Conservation (phyloP, 805 yeast genomes). For the Torulaspora gathmanii region DNA sequence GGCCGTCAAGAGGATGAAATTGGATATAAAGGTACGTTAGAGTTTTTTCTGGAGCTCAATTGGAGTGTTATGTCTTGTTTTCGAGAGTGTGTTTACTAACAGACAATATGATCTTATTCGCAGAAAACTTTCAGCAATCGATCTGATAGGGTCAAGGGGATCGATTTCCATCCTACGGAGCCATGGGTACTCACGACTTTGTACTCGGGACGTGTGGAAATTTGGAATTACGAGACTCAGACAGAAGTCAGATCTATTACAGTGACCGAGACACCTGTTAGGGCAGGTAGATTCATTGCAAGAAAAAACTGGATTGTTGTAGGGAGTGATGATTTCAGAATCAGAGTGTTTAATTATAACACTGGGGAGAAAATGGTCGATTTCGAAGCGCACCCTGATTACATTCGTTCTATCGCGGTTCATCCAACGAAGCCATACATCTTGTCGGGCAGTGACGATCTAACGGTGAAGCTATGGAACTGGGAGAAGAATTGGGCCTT, state of each 20-base stretch:
- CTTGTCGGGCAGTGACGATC: slow-evolving; percentile 86
- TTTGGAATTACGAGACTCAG: slow-evolving; percentile 87
- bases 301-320: slow-evolving; percentile 96
- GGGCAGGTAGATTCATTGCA: slow-evolving; percentile 92
- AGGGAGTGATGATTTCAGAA: slow-evolving; percentile 92
- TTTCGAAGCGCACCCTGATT: slow-evolving; percentile 98
- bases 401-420: slow-evolving; percentile 86
- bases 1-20: slow-evolving; percentile 20
- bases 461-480: slow-evolving; percentile 90
- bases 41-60: slow-evolving; percentile 1
- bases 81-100: slow-evolving; percentile 6
- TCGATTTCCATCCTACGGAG: slow-evolving; percentile 96
- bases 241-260: slow-evolving; percentile 82
- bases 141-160: slow-evolving; percentile 94
- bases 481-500: slow-evolving; percentile 93
- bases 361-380: slow-evolving; percentile 92
- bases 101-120: neutral
- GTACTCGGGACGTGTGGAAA: slow-evolving; percentile 77
- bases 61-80: neutral
- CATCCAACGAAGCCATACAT: slow-evolving; percentile 91
- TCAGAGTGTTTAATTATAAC: slow-evolving; percentile 90
- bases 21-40: slow-evolving; percentile 31
- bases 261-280: slow-evolving; percentile 92
- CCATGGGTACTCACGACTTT: slow-evolving; percentile 95
- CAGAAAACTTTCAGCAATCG: slow-evolving; percentile 83